Evolutionary conservation across 2,329 filamentous ascomycete genomes (phyloP).

Genomic region (Pseudogymnoascus sp.): DNA sequence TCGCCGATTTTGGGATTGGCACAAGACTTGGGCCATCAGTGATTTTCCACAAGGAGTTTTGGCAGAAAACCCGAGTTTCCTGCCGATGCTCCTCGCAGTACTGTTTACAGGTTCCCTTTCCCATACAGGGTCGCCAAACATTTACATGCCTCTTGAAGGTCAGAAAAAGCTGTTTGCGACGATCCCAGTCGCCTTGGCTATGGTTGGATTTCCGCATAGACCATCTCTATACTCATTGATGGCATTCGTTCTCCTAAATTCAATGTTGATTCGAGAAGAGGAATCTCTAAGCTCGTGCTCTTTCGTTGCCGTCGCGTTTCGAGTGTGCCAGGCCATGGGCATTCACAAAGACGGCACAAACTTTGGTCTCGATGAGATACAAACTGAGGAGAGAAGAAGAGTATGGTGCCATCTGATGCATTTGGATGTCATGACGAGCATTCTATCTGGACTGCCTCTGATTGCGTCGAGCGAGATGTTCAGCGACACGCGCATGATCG

Average conservation of each 20-base stretch:
- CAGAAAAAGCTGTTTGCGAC: conserved; percentile 24
- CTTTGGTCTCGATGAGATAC: conserved; percentile 49
- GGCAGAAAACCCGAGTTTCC: conserved; percentile 10
- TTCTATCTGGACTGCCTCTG: conserved; percentile 43
- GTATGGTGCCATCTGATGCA: conserved; percentile 58
- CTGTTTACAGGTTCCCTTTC: conserved; percentile 9
- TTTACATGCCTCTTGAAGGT: neutral
- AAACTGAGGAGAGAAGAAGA: conserved; percentile 54
- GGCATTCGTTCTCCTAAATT: conserved; percentile 51
- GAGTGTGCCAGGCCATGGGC: conserved; percentile 38
- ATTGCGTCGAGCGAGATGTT: conserved; percentile 44
- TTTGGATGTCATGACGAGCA: conserved; percentile 48
- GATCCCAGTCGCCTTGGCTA: conserved; percentile 50
- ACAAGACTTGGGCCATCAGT: neutral
- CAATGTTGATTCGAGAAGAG: conserved; percentile 42
- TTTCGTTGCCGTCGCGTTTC: conserved; percentile 36
- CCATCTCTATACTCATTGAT: conserved; percentile 53
- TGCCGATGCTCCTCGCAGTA: conserved; percentile 1
- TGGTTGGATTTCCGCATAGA: conserved; percentile 51
- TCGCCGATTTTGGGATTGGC: conserved; percentile 9
- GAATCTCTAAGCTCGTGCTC: conserved; percentile 49
- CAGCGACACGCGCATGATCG: conserved; percentile 48
- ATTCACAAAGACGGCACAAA: conserved; percentile 39
- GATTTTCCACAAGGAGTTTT: neutral
- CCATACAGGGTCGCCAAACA: neutral